Percentiles rank a stretch among this genome's conserved stretches.
Conservation (phyloP, 805 yeast species). For the Saccharomycopsis sp. region DNA sequence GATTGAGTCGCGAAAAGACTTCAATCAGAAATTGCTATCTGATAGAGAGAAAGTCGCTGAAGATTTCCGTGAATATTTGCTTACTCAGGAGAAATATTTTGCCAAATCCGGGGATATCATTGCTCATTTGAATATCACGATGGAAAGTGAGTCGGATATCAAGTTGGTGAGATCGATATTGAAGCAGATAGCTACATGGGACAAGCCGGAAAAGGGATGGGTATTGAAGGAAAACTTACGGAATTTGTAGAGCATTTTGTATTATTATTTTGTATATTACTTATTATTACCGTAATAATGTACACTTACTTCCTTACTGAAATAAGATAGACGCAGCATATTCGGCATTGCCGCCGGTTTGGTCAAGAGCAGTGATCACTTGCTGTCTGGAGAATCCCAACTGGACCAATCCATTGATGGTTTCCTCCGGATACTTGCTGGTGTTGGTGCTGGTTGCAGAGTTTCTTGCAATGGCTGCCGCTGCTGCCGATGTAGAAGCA, state of each 20-base stretch:
- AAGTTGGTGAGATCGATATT: slow-evolving; percentile 62
- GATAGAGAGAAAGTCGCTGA: slow-evolving; percentile 28
- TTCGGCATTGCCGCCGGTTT: slow-evolving; percentile 73
- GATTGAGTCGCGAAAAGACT: slow-evolving; percentile 2
- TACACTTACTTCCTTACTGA: slow-evolving; percentile 21
- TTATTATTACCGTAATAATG: too few species aligned
- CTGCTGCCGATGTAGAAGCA: slow-evolving; percentile 10
- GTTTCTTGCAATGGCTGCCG: slow-evolving; percentile 10
- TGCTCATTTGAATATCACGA: slow-evolving; percentile 32
- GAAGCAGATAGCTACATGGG: slow-evolving; percentile 63
- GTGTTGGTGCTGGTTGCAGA: slow-evolving; percentile 11
- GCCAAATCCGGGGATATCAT: slow-evolving; percentile 48
- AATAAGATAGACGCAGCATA: slow-evolving; percentile 79
- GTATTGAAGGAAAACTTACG: slow-evolving; percentile 47
- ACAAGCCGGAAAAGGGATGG: slow-evolving; percentile 57
- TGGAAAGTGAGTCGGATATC: slow-evolving; percentile 44
- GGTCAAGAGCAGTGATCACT: slow-evolving; percentile 57
- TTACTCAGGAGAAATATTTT: slow-evolving; percentile 30
- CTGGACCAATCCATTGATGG: slow-evolving; percentile 43
- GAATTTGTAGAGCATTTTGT: slow-evolving; percentile 7
- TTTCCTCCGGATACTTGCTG: slow-evolving; percentile 30
- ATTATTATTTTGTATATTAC: too few species aligned
- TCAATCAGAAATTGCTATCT: slow-evolving; percentile 10
- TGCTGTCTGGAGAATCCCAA: slow-evolving; percentile 68
- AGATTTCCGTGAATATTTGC: slow-evolving; percentile 37